phyloP scores from a whole-genome alignment of 768 basidiomycete species.

The Cystobasidium onofrii region DNA sequence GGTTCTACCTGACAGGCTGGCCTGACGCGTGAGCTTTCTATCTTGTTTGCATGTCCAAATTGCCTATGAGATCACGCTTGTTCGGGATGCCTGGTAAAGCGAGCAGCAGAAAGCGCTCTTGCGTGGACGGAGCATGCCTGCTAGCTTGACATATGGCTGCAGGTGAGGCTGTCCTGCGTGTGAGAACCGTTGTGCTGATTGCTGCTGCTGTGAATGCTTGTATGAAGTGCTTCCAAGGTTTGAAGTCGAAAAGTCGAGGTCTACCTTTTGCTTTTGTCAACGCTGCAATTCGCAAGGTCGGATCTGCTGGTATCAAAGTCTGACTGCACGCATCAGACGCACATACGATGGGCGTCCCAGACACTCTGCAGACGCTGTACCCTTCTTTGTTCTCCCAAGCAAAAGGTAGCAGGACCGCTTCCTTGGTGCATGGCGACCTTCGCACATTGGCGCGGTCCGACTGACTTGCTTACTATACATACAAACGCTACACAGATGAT shows the following conservation, averaged over 20 bases:
- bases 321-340: neutral
- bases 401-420: neutral
- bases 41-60: neutral
- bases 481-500: conserved; percentile 20
- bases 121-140: too few relatives aligned
- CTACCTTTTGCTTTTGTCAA: neutral
- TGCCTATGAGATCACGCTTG: neutral
- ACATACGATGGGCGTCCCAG: neutral
- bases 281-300: too few relatives aligned
- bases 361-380: neutral
- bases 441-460: too few relatives aligned
- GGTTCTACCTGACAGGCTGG: neutral
- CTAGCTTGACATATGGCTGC: too few relatives aligned
- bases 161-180: too few relatives aligned
- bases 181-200: too few relatives aligned
- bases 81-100: neutral
- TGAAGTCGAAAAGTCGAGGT: neutral
- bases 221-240: too few relatives aligned
- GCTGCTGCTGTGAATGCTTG: too few relatives aligned
- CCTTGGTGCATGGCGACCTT: too few relatives aligned
- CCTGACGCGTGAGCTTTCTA: neutral
- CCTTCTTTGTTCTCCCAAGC: neutral
- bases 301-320: too few relatives aligned
- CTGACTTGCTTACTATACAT: too few relatives aligned
- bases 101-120: too few relatives aligned